Conservation (phyloP, 805 yeast genomes). For the Clavispora santaluciae region DNA sequence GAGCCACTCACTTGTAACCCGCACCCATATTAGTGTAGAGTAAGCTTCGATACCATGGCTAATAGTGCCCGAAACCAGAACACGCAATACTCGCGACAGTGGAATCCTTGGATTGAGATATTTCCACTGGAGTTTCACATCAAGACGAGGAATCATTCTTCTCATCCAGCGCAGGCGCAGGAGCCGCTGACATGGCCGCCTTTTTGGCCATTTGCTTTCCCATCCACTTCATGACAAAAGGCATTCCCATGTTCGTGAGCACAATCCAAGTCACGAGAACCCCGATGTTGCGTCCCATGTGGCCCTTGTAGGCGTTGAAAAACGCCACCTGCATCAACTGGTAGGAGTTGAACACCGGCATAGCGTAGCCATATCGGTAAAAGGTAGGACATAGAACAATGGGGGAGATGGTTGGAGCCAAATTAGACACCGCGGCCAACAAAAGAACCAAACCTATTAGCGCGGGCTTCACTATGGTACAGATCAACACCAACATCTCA, state of each 20-base stretch:
- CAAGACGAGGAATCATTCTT: too few species aligned
- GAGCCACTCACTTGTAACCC: too few species aligned
- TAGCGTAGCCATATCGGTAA: slow-evolving; percentile 33
- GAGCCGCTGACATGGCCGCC: neutral
- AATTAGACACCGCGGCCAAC: slow-evolving; percentile 24
- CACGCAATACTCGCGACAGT: too few species aligned
- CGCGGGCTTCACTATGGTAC: slow-evolving; percentile 21
- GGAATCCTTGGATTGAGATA: too few species aligned
- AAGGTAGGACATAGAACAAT: slow-evolving; percentile 27
- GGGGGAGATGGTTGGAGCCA: slow-evolving; percentile 30
- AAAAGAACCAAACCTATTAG: slow-evolving; percentile 26
- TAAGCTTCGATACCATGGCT: too few species aligned
- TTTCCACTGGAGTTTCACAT: too few species aligned
- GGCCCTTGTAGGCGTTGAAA: slow-evolving; percentile 31
- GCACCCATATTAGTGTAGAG: too few species aligned
- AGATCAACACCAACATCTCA: slow-evolving; percentile 22
- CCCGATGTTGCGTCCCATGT: slow-evolving; percentile 30
- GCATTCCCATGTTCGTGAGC: slow-evolving; percentile 21
- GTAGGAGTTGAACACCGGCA: slow-evolving; percentile 30
- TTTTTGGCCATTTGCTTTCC: slow-evolving; percentile 7
- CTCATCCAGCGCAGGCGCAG: too few species aligned
- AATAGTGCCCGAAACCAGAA: too few species aligned
- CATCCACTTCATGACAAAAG: slow-evolving; percentile 22
- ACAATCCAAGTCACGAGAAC: slow-evolving; percentile 29
- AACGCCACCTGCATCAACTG: slow-evolving; percentile 28